Evolutionary conservation across 129 eudicot species (phyloP).

Genomic region (Flaveria sonorensis): DNA sequence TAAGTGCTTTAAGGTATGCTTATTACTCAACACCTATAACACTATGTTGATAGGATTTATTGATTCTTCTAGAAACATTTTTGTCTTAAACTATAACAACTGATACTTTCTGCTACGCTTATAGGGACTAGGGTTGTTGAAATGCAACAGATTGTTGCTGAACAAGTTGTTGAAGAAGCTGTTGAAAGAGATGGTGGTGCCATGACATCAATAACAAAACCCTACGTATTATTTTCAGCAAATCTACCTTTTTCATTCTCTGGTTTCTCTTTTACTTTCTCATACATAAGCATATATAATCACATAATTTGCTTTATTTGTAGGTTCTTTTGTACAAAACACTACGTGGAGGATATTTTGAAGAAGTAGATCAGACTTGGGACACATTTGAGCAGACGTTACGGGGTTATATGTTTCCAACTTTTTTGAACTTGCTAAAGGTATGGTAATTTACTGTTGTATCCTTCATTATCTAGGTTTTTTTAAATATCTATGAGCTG

Average conservation of each 20-base stretch:
- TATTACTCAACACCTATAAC: constrained; percentile 21
- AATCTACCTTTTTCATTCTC: no score
- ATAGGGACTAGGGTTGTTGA: constrained; percentile 95
- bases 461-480: no score
- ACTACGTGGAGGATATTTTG: constrained; percentile 65
- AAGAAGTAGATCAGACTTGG: constrained; percentile 94
- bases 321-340: no score
- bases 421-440: no score
- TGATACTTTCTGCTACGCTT: background rate
- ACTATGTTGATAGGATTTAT: background rate
- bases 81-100: constrained; percentile 1
- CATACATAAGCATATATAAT: no score
- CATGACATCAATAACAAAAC: constrained; percentile 76
- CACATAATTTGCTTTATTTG: no score
- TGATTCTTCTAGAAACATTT: constrained; percentile 10
- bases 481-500: no score
- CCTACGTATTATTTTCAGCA: constrained; percentile 38
- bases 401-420: constrained; percentile 80
- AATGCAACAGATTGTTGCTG: constrained; percentile 93
- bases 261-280: no score
- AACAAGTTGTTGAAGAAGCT: constrained; percentile 93
- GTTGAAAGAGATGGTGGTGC: constrained; percentile 95
- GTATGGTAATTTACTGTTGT: no score
- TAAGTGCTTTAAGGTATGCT: constrained; percentile 88
- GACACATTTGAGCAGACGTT: constrained; percentile 94